These are phyloP conservation scores for Malassezia sp. DNA, from an alignment of 1,284 basidiomycete genomes.

Conservation along the genomic window DNA sequence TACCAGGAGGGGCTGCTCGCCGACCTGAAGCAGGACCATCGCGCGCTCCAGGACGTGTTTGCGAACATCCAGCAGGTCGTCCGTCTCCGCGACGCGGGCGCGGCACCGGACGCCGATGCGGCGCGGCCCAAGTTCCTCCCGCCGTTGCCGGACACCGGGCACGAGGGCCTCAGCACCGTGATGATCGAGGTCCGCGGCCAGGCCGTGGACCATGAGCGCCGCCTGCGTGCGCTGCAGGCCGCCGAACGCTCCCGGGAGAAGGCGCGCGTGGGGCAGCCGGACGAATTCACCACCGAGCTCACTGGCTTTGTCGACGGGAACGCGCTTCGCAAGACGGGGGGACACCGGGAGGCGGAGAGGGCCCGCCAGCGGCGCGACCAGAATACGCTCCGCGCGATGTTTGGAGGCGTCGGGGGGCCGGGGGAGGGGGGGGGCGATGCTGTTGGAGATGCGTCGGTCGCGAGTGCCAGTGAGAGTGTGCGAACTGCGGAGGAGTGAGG, in stretches of 20 bases:
- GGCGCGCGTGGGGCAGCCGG: conserved; percentile 21
- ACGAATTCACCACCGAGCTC: conserved; percentile 43
- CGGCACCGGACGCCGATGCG: conserved; percentile 9
- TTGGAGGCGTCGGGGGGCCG: conserved; percentile 21
- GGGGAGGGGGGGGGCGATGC: too few relatives aligned
- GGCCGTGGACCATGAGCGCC: conserved; percentile 42
- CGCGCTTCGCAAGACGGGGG: conserved; percentile 40
- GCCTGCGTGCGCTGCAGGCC: conserved; percentile 39
- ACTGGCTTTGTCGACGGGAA: conserved; percentile 43
- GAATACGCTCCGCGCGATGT: conserved; percentile 39
- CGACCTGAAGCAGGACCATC: conserved; percentile 38
- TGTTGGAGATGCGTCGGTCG: too few relatives aligned
- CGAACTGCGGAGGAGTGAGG: too few relatives aligned
- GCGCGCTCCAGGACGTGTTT: conserved; percentile 40
- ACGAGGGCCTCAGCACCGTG: conserved; percentile 40
- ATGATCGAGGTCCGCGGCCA: conserved; percentile 45
- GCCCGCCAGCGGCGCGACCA: conserved; percentile 38
- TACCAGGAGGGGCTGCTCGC: conserved; percentile 41
- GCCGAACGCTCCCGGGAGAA: conserved; percentile 39
- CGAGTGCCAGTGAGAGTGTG: too few relatives aligned
- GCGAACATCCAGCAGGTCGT: conserved; percentile 45
- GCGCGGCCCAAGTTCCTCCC: conserved; percentile 27
- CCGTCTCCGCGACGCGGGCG: conserved; percentile 24
- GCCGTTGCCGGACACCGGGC: conserved; percentile 39
- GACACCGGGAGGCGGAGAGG: conserved; percentile 38